Evolutionary conservation across 2,329 filamentous ascomycete genomes (phyloP), one percentile per base, ranked within the genome.

Genomic region (Alternaria sp.): DNA sequence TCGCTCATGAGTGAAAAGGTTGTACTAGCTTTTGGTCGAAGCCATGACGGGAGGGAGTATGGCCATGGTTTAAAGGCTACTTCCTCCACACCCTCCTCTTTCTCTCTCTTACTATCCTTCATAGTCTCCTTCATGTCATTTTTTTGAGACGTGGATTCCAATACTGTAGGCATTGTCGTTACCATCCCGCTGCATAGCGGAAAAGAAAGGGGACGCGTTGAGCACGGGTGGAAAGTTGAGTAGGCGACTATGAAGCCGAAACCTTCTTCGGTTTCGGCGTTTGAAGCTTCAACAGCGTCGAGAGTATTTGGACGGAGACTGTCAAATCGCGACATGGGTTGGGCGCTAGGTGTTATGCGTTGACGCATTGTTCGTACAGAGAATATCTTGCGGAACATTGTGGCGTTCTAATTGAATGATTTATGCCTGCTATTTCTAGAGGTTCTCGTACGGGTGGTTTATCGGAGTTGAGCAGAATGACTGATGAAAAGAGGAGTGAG

Each of bases 11-110:
- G 12, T 25, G 45, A 61, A 43, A 64, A 71, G 28, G 67, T 71
- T 8, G 70, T 71, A 2, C 65, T 65, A 17, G 32, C 26, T 10
- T 57, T 40, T 5, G 67, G 70, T 32, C 32, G 56, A 25, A 72
- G 57, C 11, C 47, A 44, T 2, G 8, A 26, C 1, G 67, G 68
- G 4, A 70, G 64, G 3, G 11, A 55, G 55, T 62, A 69, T n/a
- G 59, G 65, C 67, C 65, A 67, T 4, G 62, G 57, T 32, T 51
- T 60, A n/a, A 23, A 52, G 8, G 9, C 8, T 21, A 21, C 49
- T 23, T 23, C 28, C 19, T n/a, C 32, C 15, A 36, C 15, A 36
- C 32, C 32, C 32, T 10, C 26, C n/a, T 44, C 17, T 51, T 21
- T n/a, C 21, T 21, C 17, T 17, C 26, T 17, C 32, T 36, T n/a